Base-by-base conservation (phyloP, 148 eudicot genomes). In the Vaccinium macrocarpon region DNA sequence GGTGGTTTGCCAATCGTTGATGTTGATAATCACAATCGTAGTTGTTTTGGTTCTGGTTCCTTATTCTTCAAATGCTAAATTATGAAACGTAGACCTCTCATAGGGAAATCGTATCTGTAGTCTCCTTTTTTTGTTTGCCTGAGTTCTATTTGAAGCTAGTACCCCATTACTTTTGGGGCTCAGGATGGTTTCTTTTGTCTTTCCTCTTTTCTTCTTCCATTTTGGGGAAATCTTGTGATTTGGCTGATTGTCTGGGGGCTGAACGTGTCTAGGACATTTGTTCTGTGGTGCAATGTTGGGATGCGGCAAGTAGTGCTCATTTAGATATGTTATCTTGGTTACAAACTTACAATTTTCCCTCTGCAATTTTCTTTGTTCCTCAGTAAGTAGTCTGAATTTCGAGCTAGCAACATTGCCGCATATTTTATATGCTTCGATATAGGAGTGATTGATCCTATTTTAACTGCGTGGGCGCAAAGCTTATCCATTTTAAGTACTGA, bases 1-100 rank as follows among this genome's bases (percentile, higher is more conserved):
- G 76, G 74, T 80, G 78, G 82, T 84, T 27, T 73, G 79, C 72
- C 72, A 53, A 68, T 48, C 1, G 8, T 29, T 19, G 59, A 62
- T 86, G 84, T 78, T 56, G 82, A 80, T 42, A 12, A 55, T 64
- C 55, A 25, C 16, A 50, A 29, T 29, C 29, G 73, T 50, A 51
- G 32, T 51, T 50, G 38, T 49, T 5, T 21, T n/a, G 25, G 18
- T 64, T 82, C 62, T 70, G 61, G 76, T 82, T 70, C 14, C 27
- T 68, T 29, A 18, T 29, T 14, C 13, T 82, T 50, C 16, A 16
- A 80, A 80, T 18, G 71, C 70, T 27, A 27, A 53, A 64, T 59
- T 81, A 23, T 70, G 62, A 32, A 25, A 49, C 74, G 6, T 68
- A 35, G 46, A 27, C 27, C 59, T 27, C 51, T 38, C 25, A 72